Conservation (phyloP, 345 rosid species). For the Citrus mangshanensis region DNA sequence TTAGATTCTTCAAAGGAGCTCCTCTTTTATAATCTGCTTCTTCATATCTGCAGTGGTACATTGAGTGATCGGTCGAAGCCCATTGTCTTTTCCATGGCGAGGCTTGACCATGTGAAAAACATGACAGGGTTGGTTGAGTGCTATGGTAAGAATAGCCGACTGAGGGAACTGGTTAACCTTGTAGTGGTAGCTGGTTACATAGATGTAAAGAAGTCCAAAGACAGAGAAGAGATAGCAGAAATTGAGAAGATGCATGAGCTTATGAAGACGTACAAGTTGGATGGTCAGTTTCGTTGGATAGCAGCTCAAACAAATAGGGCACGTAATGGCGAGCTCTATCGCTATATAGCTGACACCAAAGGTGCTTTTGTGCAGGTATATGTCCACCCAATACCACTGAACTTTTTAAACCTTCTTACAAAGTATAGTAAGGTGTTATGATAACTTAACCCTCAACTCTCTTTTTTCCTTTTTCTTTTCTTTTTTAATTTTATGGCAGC, state of each 20-base stretch:
- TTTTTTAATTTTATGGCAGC: conserved; percentile 39
- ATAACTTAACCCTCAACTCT: background rate
- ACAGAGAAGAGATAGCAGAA: conserved; percentile 93
- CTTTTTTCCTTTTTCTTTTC: background rate
- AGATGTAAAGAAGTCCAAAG: conserved; percentile 74
- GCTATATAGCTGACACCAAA: conserved; percentile 79
- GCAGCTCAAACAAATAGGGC: conserved; percentile 90
- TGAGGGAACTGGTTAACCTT: conserved; percentile 87
- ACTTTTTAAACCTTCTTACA: background rate
- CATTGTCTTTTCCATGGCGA: conserved; percentile 91
- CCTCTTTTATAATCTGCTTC: background rate
- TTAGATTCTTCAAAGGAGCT: background rate
- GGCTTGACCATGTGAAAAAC: conserved; percentile 91
- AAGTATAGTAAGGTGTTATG: background rate
- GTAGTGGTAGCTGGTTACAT: conserved; percentile 86
- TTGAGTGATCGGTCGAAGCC: conserved; percentile 81
- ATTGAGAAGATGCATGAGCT: conserved; percentile 87
- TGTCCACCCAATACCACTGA: background rate
- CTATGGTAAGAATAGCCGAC: conserved; percentile 58
- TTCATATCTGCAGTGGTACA: conserved; percentile 53
- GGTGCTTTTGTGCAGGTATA: conserved; percentile 94
- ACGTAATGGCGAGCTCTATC: conserved; percentile 92
- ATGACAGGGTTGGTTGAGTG: conserved; percentile 88
- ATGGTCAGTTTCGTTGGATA: conserved; percentile 93
- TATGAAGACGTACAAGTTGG: conserved; percentile 58